Conservation (phyloP, 1,284 basidiomycete species). For the Quambalaria eucalypti region DNA sequence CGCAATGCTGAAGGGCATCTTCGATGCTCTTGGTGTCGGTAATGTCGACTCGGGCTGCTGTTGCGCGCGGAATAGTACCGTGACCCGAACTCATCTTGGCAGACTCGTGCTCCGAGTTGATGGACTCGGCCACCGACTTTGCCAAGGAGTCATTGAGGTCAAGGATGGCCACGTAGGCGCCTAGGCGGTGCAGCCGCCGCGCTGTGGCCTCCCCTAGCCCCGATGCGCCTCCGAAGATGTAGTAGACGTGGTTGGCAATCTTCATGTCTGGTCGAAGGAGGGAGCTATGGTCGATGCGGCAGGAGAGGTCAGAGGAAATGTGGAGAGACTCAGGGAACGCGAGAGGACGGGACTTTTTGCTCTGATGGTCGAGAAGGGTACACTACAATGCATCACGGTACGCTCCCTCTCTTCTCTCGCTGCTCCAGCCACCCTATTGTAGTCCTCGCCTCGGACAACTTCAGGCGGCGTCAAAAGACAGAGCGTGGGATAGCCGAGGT, state of each 20-base stretch:
- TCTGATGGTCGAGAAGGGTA: too few species aligned
- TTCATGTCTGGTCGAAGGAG: conserved; percentile 20
- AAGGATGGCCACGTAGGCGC: conserved; percentile 34
- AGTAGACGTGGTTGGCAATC: conserved; percentile 25
- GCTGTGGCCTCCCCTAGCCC: conserved; percentile 44
- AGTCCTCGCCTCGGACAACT: too few species aligned
- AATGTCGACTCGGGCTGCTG: conserved; percentile 37
- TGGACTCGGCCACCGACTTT: conserved; percentile 10
- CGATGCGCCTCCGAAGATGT: conserved; percentile 37
- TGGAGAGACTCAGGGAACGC: too few species aligned
- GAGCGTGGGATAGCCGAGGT: too few species aligned
- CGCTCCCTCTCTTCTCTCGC: too few species aligned
- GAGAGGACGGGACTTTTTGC: too few species aligned
- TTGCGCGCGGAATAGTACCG: conserved; percentile 6
- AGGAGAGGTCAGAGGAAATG: too few species aligned
- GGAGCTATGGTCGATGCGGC: too few species aligned
- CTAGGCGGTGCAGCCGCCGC: conserved; percentile 16
- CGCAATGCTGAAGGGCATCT: conserved; percentile 24
- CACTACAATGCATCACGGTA: too few species aligned
- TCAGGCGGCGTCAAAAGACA: too few species aligned
- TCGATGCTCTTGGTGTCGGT: conserved; percentile 31
- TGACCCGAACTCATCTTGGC: neutral
- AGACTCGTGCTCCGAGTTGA: conserved; percentile 2
- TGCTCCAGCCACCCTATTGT: too few species aligned
- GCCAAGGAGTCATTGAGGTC: conserved; percentile 28